These are phyloP conservation scores for Paxillus involutus DNA, from an alignment of 768 basidiomycete genomes.

Conservation along the genomic window DNA sequence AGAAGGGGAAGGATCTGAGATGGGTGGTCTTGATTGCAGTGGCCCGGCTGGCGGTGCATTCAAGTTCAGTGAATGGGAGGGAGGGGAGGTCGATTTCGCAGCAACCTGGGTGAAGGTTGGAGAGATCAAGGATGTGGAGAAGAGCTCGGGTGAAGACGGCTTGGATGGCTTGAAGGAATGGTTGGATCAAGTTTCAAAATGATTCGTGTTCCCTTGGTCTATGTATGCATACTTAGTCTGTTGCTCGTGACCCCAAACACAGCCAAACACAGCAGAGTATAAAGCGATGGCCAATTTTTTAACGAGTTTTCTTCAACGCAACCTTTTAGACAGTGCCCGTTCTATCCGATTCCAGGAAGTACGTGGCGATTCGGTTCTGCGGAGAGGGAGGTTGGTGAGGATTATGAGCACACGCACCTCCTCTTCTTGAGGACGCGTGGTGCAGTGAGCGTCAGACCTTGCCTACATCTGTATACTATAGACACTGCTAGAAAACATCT, in stretches of 20 bases:
- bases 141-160: slow-evolving; percentile 35
- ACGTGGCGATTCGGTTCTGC: slow-evolving; percentile 71
- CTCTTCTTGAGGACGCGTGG: slow-evolving; percentile 31
- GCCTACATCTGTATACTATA: slow-evolving; percentile 45
- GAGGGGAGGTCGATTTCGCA: slow-evolving; percentile 70
- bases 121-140: slow-evolving; percentile 35
- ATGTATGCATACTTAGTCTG: no score
- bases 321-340: slow-evolving; percentile 76
- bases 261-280: slow-evolving; percentile 25
- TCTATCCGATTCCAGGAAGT: slow-evolving; percentile 42
- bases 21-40: slow-evolving; percentile 75
- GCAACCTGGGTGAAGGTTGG: slow-evolving; percentile 52
- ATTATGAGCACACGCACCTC: slow-evolving; percentile 59
- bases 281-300: slow-evolving; percentile 4
- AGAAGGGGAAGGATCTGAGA: slow-evolving; percentile 61
- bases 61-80: slow-evolving; percentile 82
- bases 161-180: slow-evolving; percentile 46
- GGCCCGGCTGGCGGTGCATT: slow-evolving; percentile 55
- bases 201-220: slow-evolving; percentile 11
- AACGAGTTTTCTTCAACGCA: slow-evolving; percentile 37
- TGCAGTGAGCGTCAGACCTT: slow-evolving; percentile 67
- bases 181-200: slow-evolving; percentile 44
- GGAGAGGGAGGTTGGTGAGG: slow-evolving; percentile 57
- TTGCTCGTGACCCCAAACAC: slow-evolving; percentile 21
- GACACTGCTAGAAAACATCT: neutral